Percentiles rank a stretch among this genome's conserved stretches.
Conservation (phyloP, 2,329 filamentous ascomycete genomes). For the Trichoderma asperellum region DNA sequence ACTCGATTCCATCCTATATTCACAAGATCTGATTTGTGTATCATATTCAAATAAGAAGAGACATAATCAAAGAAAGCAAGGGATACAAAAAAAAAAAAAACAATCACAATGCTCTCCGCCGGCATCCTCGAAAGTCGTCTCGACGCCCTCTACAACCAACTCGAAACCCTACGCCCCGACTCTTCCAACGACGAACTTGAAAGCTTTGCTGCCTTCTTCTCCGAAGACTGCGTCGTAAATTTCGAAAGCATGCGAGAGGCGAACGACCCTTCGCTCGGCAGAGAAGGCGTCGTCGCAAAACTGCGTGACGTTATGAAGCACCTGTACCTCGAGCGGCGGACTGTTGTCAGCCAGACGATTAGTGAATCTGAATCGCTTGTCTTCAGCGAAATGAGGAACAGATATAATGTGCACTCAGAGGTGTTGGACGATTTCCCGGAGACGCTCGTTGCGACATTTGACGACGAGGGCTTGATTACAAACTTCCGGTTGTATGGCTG, state of each 20-base stretch:
- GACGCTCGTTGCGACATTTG: slow-evolving; percentile 21
- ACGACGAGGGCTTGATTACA: slow-evolving; percentile 3
- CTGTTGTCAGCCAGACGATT: background rate
- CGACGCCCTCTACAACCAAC: slow-evolving; percentile 1
- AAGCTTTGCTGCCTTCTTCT: slow-evolving; percentile 10
- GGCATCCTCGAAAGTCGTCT: background rate
- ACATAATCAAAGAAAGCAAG: background rate
- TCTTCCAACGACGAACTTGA: background rate
- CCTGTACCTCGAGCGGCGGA: slow-evolving; percentile 1
- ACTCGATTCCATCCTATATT: background rate
- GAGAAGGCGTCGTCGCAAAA: background rate
- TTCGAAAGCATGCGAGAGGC: slow-evolving; percentile 14
- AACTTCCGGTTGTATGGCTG: slow-evolving; percentile 12
- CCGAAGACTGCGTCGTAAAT: slow-evolving; percentile 8
- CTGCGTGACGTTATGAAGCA: background rate
- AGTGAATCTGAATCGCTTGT: background rate
- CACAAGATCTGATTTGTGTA: background rate
- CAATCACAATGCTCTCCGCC: slow-evolving; percentile 1
- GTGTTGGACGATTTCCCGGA: background rate
- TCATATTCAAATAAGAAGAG: background rate
- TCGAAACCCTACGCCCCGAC: background rate
- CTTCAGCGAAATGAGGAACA: slow-evolving; percentile 1
- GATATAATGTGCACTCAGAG: background rate
- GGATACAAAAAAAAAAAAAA: background rate
- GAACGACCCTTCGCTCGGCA: background rate